Conservation (phyloP, 495 filamentous ascomycete genomes). For the Penicillium nucicola region DNA sequence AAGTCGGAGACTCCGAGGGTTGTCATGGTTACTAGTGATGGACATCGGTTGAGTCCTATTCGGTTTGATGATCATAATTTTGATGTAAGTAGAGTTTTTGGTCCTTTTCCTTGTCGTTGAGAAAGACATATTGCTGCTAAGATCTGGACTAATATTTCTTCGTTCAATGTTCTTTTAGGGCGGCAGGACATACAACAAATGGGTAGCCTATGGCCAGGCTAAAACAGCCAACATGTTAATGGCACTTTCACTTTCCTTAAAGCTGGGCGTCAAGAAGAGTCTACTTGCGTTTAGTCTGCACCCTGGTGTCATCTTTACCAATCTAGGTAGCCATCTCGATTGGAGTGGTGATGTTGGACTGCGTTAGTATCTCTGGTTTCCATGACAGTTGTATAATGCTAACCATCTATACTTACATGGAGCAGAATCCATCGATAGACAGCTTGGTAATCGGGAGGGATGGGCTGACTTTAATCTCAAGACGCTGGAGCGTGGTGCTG, state of each 20-base stretch:
- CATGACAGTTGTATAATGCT: too few relatives aligned
- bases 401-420: not conserved
- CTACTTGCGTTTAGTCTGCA: constrained; percentile 39
- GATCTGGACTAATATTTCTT: not conserved
- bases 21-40: constrained; percentile 32
- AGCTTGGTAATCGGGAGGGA: constrained; percentile 21
- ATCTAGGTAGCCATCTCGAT: constrained; percentile 27
- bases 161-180: constrained; percentile 19
- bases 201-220: constrained; percentile 51
- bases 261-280: constrained; percentile 23
- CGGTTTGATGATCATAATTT: constrained; percentile 57
- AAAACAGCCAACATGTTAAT: constrained; percentile 61
- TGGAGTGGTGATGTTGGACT: constrained; percentile 18
- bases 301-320: constrained; percentile 38
- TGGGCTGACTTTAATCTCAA: constrained; percentile 39
- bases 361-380: not conserved
- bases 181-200: constrained; percentile 49
- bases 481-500: constrained; percentile 48
- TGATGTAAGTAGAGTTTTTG: constrained; percentile 14
- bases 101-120: not conserved
- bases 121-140: too few relatives aligned
- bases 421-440: constrained; percentile 9
- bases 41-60: constrained; percentile 38
- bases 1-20: constrained; percentile 16
- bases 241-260: constrained; percentile 42